Evolutionary conservation across 164 flowering plant species (phyloP), one percentile per base, ranked within the genome.

Genomic region (Pachysandra terminalis): DNA sequence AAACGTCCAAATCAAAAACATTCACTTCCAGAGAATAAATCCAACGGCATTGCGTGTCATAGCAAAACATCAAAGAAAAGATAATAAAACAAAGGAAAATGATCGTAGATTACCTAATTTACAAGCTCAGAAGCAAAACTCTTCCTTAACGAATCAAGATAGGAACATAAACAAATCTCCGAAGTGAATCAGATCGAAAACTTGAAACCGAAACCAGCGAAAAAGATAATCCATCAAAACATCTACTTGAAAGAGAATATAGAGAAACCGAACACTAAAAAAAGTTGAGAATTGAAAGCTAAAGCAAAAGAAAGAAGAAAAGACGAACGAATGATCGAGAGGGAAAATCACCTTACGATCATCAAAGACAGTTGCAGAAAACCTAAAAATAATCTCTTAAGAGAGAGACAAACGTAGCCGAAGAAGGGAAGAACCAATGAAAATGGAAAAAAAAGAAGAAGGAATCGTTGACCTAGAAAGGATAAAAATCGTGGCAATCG

Each of bases 321-420:
- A 27, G 5, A 19, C 12, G 24, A 51, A 48, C 10, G 45, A 40
- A 10, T 5, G 10, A 40, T n/a, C n/a, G n/a, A 40, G 10, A n/a
- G n/a, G n/a, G n/a, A n/a, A n/a, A 40, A 40, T 40, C 45, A 55
- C 58, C 58, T 23, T 15, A 19, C 23, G n/a, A n/a, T n/a, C n/a
- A n/a, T n/a, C n/a, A n/a, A n/a, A 15, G 23, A 63, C 13, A 71
- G 63, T 37, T 9, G 51, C 51, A 60, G 16, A 62, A 67, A 67
- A 52, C 41, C 45, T 54, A 40, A 40, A 40, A n/a, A n/a, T n/a
- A 40, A 40, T 40, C 45, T 40, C 45, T n/a, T n/a, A n/a, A 40
- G 10, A 40, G 45, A 40, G 24, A 25, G 49, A 37, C 56, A 40
- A 19, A 48, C 16, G 13, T 6, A 28, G n/a, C n/a, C n/a, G n/a